Percentiles rank a stretch among this genome's conserved stretches.
These are phyloP conservation scores for Kernera saxatilis DNA, from an alignment of 345 rosid species.

Conservation along the genomic window DNA sequence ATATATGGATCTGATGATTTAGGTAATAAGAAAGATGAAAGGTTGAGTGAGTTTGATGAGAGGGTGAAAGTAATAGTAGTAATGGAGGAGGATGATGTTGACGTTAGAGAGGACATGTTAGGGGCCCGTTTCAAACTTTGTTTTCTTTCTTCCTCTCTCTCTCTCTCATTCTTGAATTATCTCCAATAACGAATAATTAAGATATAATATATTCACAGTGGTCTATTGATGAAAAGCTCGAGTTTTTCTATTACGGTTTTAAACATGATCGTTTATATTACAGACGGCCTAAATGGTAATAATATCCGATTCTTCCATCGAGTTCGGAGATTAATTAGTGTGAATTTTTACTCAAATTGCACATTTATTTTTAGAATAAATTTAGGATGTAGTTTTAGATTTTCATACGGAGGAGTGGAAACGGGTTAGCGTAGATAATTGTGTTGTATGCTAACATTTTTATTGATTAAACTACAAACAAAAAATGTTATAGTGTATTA, in stretches of 20 bases:
- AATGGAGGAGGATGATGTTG: slow-evolving; percentile 23
- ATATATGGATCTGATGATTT: slow-evolving; percentile 18
- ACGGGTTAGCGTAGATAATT: background rate
- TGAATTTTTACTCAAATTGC: no score
- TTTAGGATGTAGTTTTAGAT: background rate
- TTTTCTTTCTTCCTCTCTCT: background rate
- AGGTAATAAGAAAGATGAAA: slow-evolving; percentile 15
- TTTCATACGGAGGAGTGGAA: background rate
- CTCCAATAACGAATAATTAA: background rate
- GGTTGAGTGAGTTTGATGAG: slow-evolving; percentile 21
- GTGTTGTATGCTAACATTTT: background rate
- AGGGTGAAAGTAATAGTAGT: slow-evolving; percentile 32
- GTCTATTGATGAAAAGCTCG: background rate
- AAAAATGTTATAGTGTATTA: no score
- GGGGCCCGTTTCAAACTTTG: slow-evolving; percentile 20
- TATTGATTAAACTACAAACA: background rate
- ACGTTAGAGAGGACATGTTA: slow-evolving; percentile 29
- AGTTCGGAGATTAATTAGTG: no score
- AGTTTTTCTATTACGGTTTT: background rate
- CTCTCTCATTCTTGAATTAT: background rate
- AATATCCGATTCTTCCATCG: no score
- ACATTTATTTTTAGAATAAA: no score
- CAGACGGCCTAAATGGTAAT: no score
- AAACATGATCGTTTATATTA: background rate
- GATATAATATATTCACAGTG: background rate